Base-by-base conservation (phyloP, 176 grass and related monocot genomes). In the Rhipidocladum racemiflorum region DNA sequence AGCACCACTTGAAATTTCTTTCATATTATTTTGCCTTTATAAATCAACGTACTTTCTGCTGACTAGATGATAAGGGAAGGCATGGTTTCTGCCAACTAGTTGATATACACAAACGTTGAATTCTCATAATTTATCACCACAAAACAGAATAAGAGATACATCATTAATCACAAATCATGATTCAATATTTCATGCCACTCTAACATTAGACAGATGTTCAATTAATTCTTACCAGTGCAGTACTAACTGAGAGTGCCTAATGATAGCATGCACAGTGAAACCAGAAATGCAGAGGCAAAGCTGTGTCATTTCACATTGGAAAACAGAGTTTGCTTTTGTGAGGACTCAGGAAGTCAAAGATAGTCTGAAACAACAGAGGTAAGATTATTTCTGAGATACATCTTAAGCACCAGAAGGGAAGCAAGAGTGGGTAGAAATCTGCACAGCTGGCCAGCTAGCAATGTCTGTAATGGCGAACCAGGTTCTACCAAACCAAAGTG, bases 181-280 rank as follows among this genome's bases (percentile, higher is more conserved):
- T 15, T 70, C 21, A 18, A 42, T 53, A 73, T 36, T 72, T 36
- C 4, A n/a, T 56, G 8, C 17, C 43, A 79, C 17, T 16, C 27
- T 49, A 17, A 28, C 12, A 29, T 6, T 12, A 36, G 3, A 20
- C 6, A 61, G 36, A 53, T 9, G 13, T 61, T 75, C 18, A 44
- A 32, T 5, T 44, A 80, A 11, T 75, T 70, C 24, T 18, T 80
- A 80, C 48, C 74, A 32, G 45, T 72, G 66, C 75, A 66, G 12
- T 60, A 46, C 36, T 23, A 12, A 56, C 5, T n/a, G n/a, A n/a
- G n/a, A 16, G n/a, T 16, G 10, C 7, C 20, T 30, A 65, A 57
- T 25, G 20, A 29, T 36, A 87, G 34, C 11, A 68, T 30, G 24
- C 38, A 61, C n/a, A 24, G n/a, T 48, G 17, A 46, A 81, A 46